Evolutionary conservation across 306 rosid genomes (phyloP), one percentile per base, ranked within the genome.

Genomic region (Myrica gale): DNA sequence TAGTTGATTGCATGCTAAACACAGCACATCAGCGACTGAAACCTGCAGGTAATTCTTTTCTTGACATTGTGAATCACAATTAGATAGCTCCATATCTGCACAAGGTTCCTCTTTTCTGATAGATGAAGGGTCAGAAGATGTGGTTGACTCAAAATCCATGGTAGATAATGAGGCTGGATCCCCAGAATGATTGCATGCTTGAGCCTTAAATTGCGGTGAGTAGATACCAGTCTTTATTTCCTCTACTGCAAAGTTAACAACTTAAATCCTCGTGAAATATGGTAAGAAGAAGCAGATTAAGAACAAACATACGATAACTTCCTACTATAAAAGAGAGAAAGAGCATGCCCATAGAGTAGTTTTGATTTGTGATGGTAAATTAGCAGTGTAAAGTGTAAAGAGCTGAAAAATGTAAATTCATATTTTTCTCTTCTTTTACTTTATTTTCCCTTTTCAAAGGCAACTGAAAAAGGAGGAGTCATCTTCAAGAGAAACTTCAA

Each of bases 171-270:
- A 71, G 15, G 87, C 68, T 53, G 85, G 81, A 78, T 77, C 73
- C 11, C 77, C 82, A 12, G 69, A 47, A 83, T 57, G 72, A 74
- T 79, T 72, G 78, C 77, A 46, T 54, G 86, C 84, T 32, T 87
- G 67, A 37, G 69, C 65, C 75, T 91, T 90, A 70, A 87, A 78
- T 81, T 90, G 91, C 19, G 98, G 97, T 9, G 98, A 90, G 83
- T 76, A 91, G 32, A 0, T 3, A 66, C 78, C 94, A 0, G 0
- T 32, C 67, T 44, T 1, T 68, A 70, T 83, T 80, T 93, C 98
- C 74, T 88, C 92, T 82, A 87, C 98, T 93, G 87, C 69, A 77
- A 68, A 70, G 8, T 67, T 20, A 51, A 65, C 45, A 41, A 66
- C 26, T 42, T 17, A 16, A 66, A 66, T 66, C 15, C 16, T 66